phyloP scores from a whole-genome alignment of 495 filamentous ascomycete species.

The Platismatia glauca region DNA sequence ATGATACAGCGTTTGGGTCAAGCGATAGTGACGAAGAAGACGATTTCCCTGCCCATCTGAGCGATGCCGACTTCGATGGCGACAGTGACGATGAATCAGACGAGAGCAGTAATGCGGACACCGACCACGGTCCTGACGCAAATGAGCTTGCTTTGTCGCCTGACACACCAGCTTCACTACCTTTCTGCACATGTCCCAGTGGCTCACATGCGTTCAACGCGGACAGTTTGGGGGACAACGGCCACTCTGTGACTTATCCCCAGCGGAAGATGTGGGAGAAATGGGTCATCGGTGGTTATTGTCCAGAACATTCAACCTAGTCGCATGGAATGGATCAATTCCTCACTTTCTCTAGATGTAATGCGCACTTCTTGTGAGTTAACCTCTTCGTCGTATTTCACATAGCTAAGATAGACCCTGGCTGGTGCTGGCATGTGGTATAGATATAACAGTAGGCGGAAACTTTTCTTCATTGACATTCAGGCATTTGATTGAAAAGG shows the following conservation, averaged over 20 bases:
- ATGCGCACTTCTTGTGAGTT: background rate
- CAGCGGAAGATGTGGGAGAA: conserved; percentile 55
- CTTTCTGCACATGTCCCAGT: conserved; percentile 39
- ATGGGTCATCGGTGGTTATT: conserved; percentile 44
- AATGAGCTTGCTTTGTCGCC: conserved; percentile 33
- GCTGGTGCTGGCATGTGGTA: background rate
- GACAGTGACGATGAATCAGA: conserved; percentile 22
- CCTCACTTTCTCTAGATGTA: background rate
- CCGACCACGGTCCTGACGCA: conserved; percentile 30
- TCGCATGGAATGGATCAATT: background rate
- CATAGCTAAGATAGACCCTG: background rate
- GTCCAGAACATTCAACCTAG: conserved; percentile 21
- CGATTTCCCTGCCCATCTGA: conserved; percentile 22
- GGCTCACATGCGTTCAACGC: conserved; percentile 23
- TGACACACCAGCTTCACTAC: conserved; percentile 36
- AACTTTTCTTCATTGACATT: background rate
- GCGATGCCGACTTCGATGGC: conserved; percentile 9
- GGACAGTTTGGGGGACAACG: conserved; percentile 53
- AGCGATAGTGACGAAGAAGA: conserved; percentile 31
- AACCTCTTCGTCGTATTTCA: background rate
- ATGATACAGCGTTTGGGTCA: conserved; percentile 33
- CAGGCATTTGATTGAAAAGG: background rate
- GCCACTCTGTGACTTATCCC: conserved; percentile 38
- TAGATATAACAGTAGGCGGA: background rate
- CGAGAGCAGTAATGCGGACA: conserved; percentile 23